phyloP scores from a whole-genome alignment of 192 early-diverging fungal genomes.

The Phlyctochytrium bullatum region DNA sequence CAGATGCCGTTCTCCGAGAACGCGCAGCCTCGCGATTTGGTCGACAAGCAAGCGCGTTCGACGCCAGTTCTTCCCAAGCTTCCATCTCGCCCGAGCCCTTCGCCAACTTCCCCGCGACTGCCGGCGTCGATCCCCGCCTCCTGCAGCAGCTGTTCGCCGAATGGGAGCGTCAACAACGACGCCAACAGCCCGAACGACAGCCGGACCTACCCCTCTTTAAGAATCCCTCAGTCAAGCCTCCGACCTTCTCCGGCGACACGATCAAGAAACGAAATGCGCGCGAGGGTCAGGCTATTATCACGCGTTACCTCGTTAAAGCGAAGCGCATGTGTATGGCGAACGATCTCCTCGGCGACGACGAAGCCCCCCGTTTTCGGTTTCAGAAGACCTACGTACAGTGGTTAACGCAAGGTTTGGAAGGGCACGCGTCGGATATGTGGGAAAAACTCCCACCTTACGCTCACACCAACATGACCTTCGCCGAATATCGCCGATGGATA shows the following conservation, averaged over 20 bases:
- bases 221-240: background rate
- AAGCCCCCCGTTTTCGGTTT: background rate
- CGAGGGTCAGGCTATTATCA: background rate
- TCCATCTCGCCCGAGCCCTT: no score
- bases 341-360: no score
- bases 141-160: background rate
- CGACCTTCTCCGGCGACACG: background rate
- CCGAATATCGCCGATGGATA: background rate
- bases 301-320: background rate
- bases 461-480: background rate
- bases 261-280: background rate
- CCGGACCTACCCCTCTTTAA: background rate
- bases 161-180: background rate
- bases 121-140: no score
- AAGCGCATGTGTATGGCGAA: no score
- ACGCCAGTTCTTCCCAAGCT: no score
- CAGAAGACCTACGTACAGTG: background rate
- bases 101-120: no score
- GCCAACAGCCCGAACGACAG: background rate
- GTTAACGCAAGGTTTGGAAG: background rate
- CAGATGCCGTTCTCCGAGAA: no score
- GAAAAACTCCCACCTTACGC: background rate
- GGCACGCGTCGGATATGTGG: background rate
- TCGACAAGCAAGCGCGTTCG: no score
- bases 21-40: no score